Base-by-base conservation (phyloP, 768 basidiomycete species). In the Boletus edulis region DNA sequence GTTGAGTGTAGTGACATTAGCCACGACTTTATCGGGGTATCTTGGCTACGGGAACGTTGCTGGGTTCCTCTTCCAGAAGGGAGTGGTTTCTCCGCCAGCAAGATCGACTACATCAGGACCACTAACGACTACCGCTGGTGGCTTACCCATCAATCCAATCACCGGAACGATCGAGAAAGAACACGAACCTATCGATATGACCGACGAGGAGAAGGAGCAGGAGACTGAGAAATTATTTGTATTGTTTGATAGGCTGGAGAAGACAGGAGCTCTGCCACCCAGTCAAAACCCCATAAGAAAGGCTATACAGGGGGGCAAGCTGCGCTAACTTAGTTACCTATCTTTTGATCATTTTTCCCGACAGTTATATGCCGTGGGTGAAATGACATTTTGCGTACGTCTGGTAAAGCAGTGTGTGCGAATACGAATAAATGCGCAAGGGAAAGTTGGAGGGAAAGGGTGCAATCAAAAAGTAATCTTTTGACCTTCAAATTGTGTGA, bases 41-140 rank as follows among this genome's bases (percentile, higher is more conserved):
- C 81, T 97, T 49, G 96, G 96, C 8, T 99, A 99, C 63, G 96
- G 96, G 40, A 94, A 94, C 67, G 93, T 94, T 40, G 93, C 94
- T 0, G 97, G 97, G 1, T 90, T 93, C 78, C 78, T 99, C 24
- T 95, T 93, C 75, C 85, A 89, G 67, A 95, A 94, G 66, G 94
- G 94, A 15, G 79, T 98, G 62, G 78, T 89, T 65, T 79, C 71
- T 52, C 80, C 83, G 7, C 89, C 86, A 2, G 67, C 64, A 18
- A 63, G 67, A 15, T 60, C 73, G 17, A 64, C 67, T 12, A 61
- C 73, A 11, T 66, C 76, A 0, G 61, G 70, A 12, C 68, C 73
- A 22, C 67, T 74, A 2, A 65, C 54, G 5, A 69, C 75, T 3
- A 70, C 75, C 2, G 18, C 74, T 10, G 48, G 65, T 9, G 78